Conservation (phyloP, 306 rosid genomes). For the Sechiopsis laciniata region DNA sequence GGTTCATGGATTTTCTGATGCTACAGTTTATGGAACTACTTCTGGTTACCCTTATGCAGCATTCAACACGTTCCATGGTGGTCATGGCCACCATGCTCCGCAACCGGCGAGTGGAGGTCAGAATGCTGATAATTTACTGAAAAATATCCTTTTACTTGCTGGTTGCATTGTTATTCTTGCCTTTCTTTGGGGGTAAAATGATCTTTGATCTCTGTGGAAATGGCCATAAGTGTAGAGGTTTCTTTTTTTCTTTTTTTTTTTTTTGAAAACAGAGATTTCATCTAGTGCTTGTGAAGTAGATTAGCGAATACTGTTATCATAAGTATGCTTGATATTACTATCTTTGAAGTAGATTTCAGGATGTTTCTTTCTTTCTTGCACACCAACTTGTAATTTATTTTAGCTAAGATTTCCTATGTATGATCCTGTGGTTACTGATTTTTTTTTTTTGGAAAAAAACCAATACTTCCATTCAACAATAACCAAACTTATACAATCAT, state of each 20-base stretch:
- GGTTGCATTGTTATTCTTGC: constrained; percentile 66
- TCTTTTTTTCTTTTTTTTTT: too few relatives aligned
- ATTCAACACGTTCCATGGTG: constrained; percentile 61
- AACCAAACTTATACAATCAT: too few relatives aligned
- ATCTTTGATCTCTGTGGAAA: background rate
- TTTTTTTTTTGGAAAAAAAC: background rate
- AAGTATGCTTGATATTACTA: constrained; percentile 5
- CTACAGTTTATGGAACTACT: constrained; percentile 81
- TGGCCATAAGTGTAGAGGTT: constrained; percentile 7
- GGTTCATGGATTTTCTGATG: constrained; percentile 72
- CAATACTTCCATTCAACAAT: too few relatives aligned
- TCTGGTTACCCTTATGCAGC: constrained; percentile 62
- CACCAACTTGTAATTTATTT: background rate
- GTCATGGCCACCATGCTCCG: constrained; percentile 43
- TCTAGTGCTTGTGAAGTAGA: background rate
- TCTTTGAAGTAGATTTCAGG: background rate
- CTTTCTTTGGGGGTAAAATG: constrained; percentile 49
- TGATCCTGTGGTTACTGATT: background rate
- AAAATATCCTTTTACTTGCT: constrained; percentile 68
- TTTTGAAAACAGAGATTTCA: background rate
- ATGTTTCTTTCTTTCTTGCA: background rate
- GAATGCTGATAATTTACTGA: constrained; percentile 65
- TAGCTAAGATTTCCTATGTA: background rate
- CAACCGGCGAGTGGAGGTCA: constrained; percentile 47
- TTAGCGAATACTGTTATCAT: background rate